phyloP scores from a whole-genome alignment of 306 rosid species.

The Leucaena leucocephala region DNA sequence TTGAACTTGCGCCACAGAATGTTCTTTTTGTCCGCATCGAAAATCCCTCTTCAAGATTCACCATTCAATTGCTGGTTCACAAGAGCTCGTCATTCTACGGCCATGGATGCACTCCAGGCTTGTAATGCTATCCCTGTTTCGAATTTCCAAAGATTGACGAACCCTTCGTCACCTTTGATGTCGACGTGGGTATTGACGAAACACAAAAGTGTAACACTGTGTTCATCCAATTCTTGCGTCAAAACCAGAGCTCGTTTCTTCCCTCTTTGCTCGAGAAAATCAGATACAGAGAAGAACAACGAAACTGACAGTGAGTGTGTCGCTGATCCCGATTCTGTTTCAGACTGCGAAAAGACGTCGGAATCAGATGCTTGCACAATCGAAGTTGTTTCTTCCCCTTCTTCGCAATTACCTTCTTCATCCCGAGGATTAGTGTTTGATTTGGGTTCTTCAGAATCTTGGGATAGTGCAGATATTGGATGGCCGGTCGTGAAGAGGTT shows the following conservation, averaged over 20 bases:
- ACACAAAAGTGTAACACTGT: constrained; percentile 34
- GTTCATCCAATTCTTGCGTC: constrained; percentile 31
- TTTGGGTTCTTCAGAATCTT: constrained; percentile 57
- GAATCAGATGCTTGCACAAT: constrained; percentile 28
- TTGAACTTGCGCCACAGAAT: constrained; percentile 34
- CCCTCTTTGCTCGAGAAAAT: constrained; percentile 64
- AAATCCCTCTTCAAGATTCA: constrained; percentile 24
- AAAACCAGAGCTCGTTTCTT: constrained; percentile 43
- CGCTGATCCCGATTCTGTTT: constrained; percentile 36
- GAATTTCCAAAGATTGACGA: constrained; percentile 36
- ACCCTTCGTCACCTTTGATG: constrained; percentile 43
- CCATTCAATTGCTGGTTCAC: not conserved
- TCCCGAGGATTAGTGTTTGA: constrained; percentile 67
- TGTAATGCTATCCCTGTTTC: constrained; percentile 37
- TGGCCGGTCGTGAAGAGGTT: constrained; percentile 80
- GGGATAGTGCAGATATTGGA: constrained; percentile 75
- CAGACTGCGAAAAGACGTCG: constrained; percentile 33
- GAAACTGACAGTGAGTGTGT: constrained; percentile 42
- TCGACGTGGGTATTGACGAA: constrained; percentile 45
- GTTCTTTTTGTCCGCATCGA: constrained; percentile 31
- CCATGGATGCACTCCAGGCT: constrained; percentile 57
- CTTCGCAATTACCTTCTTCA: constrained; percentile 31
- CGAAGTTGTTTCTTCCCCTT: constrained; percentile 38
- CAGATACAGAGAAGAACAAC: constrained; percentile 54
- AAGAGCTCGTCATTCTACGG: constrained; percentile 8